These are phyloP conservation scores for Saccharomyces paradoxus DNA, from an alignment of 805 yeast genomes.

Conservation along the genomic window DNA sequence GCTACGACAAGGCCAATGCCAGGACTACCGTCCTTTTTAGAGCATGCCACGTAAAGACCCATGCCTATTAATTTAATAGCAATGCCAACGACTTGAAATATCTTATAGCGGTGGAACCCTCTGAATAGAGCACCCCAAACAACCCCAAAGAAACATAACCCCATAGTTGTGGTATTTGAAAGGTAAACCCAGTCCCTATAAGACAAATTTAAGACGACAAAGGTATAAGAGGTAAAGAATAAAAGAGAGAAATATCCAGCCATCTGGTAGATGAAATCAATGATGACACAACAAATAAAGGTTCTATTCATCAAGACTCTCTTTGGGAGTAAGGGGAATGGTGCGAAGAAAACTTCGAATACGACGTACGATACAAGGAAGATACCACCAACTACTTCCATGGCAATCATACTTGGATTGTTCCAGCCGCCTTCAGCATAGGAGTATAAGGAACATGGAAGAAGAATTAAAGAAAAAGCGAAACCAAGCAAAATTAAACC, in stretches of 20 bases:
- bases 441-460: conserved; percentile 33
- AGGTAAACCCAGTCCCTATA: conserved; percentile 33
- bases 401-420: conserved; percentile 37
- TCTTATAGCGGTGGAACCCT: conserved; percentile 32
- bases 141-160: conserved; percentile 33
- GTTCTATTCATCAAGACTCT: conserved; percentile 33
- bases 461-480: conserved; percentile 33
- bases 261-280: conserved; percentile 30
- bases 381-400: conserved; percentile 36
- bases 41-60: conserved; percentile 20
- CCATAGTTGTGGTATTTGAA: conserved; percentile 32
- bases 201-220: conserved; percentile 28
- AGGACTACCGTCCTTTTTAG: conserved; percentile 10
- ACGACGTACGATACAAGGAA: conserved; percentile 30
- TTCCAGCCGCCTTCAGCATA: conserved; percentile 31
- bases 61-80: conserved; percentile 30
- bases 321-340: conserved; percentile 34
- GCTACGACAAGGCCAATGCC: conserved; percentile 25
- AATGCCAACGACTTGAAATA: conserved; percentile 31
- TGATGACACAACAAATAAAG: conserved; percentile 29
- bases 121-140: conserved; percentile 32
- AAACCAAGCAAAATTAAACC: conserved; percentile 35
- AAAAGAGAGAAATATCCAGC: conserved; percentile 26
- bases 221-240: conserved; percentile 32
- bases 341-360: conserved; percentile 33